These are phyloP conservation scores for Aspergillus sojae DNA, from an alignment of 2,329 filamentous ascomycete genomes.

Conservation along the genomic window DNA sequence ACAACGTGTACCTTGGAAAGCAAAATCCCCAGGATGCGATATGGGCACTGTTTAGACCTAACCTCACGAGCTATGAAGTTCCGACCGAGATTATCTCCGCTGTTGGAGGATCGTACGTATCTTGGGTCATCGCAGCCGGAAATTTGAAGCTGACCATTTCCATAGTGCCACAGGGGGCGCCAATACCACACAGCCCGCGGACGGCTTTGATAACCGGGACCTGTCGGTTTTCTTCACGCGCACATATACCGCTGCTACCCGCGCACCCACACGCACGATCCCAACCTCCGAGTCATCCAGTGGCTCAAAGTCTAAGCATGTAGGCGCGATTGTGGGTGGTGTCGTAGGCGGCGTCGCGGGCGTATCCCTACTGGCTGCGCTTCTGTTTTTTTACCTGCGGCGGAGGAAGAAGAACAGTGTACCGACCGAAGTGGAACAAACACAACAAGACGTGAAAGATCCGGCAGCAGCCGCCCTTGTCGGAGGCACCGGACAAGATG, in stretches of 20 bases:
- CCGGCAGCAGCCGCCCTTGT: not conserved
- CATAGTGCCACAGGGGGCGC: constrained; percentile 2
- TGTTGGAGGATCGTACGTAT: constrained; percentile 9
- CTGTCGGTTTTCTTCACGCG: constrained; percentile 5
- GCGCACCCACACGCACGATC: not conserved
- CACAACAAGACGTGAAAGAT: not conserved
- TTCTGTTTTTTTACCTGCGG: not conserved
- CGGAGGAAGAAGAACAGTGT: not conserved
- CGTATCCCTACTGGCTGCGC: not conserved
- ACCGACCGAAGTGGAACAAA: not conserved
- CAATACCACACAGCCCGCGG: not conserved
- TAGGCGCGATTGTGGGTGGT: constrained; percentile 4
- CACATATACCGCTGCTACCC: not conserved
- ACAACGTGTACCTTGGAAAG: constrained; percentile 12
- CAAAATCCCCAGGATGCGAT: constrained; percentile 2
- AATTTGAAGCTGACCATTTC: not conserved
- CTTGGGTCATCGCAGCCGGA: not conserved
- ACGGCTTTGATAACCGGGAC: constrained; percentile 5
- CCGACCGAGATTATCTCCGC: constrained; percentile 5
- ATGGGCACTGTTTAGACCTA: constrained; percentile 4
- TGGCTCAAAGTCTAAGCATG: not conserved
- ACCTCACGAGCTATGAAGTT: constrained; percentile 7
- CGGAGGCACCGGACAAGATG: not conserved
- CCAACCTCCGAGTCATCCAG: not conserved
- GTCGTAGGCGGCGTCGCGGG: constrained; percentile 1